Evolutionary conservation across 2,329 filamentous ascomycete species (phyloP).

Genomic region (Aureobasidium lini): DNA sequence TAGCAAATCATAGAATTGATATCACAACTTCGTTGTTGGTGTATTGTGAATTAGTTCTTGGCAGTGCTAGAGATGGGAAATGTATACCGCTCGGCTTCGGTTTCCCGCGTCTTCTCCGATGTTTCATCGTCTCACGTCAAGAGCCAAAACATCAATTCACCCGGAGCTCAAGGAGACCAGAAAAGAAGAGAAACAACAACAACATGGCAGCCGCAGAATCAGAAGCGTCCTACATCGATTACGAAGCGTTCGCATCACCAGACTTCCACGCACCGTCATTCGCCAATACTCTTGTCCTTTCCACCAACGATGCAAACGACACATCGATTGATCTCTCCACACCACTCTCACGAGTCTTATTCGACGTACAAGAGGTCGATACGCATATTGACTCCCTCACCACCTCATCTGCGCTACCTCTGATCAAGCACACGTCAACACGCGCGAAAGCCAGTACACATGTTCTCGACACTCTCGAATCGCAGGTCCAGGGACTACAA

Average conservation of each 20-base stretch:
- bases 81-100: constrained; percentile 5
- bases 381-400: constrained; percentile 89
- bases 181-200: background rate
- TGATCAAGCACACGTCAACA: constrained; percentile 68
- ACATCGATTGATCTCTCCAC: constrained; percentile 88
- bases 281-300: constrained; percentile 79
- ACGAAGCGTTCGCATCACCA: constrained; percentile 80
- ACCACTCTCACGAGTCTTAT: constrained; percentile 84
- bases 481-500: constrained; percentile 71
- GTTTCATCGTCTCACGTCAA: background rate
- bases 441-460: constrained; percentile 65
- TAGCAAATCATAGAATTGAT: background rate
- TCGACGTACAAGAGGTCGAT: constrained; percentile 95
- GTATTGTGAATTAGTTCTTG: background rate
- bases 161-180: background rate
- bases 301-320: constrained; percentile 88
- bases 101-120: background rate
- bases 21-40: background rate
- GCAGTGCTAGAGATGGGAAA: background rate
- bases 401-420: constrained; percentile 71
- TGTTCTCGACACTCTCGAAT: constrained; percentile 69
- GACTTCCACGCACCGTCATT: constrained; percentile 74
- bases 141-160: too few relatives aligned
- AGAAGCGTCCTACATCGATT: constrained; percentile 86
- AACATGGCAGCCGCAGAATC: background rate